phyloP scores from a whole-genome alignment of 1,139 yeast species.

The Kluyveromyces sp. region DNA sequence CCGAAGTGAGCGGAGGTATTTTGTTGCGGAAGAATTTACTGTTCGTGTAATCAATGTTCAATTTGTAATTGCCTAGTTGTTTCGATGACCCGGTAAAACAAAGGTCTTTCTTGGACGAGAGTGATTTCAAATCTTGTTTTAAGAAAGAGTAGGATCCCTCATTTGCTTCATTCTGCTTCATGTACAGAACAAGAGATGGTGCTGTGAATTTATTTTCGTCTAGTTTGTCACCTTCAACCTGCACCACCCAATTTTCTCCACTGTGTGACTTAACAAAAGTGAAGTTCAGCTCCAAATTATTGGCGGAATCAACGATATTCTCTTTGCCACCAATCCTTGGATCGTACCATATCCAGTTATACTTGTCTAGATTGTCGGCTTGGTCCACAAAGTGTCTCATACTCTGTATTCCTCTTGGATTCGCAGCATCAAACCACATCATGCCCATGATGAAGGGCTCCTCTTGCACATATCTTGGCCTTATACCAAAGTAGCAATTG shows the following conservation, averaged over 20 bases:
- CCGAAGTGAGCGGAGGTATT: conserved; percentile 31
- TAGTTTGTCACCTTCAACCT: conserved; percentile 57
- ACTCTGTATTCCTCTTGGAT: conserved; percentile 46
- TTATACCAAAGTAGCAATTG: conserved; percentile 74
- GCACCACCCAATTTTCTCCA: conserved; percentile 68
- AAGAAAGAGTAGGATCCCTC: conserved; percentile 42
- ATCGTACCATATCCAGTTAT: conserved; percentile 84
- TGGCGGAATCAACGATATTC: conserved; percentile 58
- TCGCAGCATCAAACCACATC: conserved; percentile 79
- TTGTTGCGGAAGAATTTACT: conserved; percentile 39
- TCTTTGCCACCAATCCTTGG: conserved; percentile 86
- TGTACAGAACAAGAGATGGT: conserved; percentile 69
- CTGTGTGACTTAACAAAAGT: conserved; percentile 71
- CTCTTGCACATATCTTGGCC: conserved; percentile 66
- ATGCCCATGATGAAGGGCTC: conserved; percentile 68
- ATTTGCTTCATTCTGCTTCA: conserved; percentile 43
- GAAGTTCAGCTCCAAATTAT: conserved; percentile 55
- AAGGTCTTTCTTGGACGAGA: conserved; percentile 31
- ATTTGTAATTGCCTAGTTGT: conserved; percentile 49
- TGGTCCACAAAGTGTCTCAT: conserved; percentile 81
- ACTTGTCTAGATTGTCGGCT: conserved; percentile 60
- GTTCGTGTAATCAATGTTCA: conserved; percentile 46
- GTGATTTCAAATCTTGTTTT: conserved; percentile 28
- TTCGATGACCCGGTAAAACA: conserved; percentile 48
- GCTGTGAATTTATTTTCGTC: conserved; percentile 40